Conservation (phyloP, 192 early-diverging fungal genomes). For the Gonapodya sp. region DNA sequence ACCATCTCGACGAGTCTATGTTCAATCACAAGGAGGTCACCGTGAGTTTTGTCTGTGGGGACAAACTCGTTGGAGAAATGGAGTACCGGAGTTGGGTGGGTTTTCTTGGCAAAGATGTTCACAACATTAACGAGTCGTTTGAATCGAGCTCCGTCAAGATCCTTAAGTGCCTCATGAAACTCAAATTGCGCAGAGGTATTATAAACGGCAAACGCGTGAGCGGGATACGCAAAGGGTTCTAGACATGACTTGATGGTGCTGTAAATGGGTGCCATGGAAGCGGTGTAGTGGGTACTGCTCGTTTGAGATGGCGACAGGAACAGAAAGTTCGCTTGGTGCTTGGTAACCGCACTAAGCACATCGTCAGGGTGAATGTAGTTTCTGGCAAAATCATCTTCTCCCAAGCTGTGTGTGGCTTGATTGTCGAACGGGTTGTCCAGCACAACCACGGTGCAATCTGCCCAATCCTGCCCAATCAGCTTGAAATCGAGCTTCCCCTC, state of each 20-base stretch:
- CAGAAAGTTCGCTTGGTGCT: not conserved
- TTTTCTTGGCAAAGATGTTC: not conserved
- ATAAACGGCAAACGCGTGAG: not conserved
- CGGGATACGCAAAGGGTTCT: not conserved
- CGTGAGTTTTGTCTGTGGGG: not conserved
- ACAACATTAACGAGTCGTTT: not conserved
- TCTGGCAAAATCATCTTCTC: not conserved
- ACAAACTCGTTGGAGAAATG: not conserved
- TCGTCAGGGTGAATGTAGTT: not conserved
- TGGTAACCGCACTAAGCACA: not conserved
- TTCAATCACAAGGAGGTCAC: too few species aligned
- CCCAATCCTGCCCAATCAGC: not conserved
- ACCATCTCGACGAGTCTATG: not conserved
- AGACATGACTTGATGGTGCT: not conserved
- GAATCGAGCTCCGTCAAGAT: not conserved
- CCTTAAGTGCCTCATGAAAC: not conserved
- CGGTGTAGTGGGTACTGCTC: not conserved
- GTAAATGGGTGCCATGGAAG: not conserved
- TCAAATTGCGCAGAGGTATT: not conserved
- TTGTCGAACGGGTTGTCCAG: not conserved
- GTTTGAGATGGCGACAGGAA: not conserved
- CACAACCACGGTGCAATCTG: not conserved
- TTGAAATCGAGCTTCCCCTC: too few species aligned
- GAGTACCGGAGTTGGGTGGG: not conserved
- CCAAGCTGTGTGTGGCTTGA: not conserved